These are phyloP conservation scores for Nemania sp. DNA, from an alignment of 2,329 filamentous ascomycete species.

Conservation along the genomic window DNA sequence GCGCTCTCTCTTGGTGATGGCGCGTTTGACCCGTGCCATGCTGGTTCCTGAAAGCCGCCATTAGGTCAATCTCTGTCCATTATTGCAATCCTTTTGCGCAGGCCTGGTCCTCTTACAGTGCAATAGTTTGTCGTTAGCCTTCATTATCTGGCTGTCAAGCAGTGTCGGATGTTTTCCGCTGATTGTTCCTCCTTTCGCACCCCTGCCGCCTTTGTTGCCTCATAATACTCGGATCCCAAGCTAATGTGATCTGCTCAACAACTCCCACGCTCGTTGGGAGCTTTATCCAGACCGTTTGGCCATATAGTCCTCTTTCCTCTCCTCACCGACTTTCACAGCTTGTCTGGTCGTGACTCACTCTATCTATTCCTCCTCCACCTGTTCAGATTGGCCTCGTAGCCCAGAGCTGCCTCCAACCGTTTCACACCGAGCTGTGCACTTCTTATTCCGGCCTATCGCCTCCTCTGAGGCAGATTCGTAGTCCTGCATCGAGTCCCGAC, in stretches of 20 bases:
- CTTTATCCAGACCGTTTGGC: constrained; percentile 45
- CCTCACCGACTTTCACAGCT: constrained; percentile 58
- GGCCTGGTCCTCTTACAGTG: constrained; percentile 38
- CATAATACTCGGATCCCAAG: constrained; percentile 45
- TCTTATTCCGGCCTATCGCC: constrained; percentile 46
- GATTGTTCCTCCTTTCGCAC: constrained; percentile 41
- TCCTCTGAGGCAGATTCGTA: constrained; percentile 27
- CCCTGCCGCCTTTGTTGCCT: constrained; percentile 43
- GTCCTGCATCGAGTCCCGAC: constrained; percentile 28
- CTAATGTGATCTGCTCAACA: constrained; percentile 50
- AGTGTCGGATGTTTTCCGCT: constrained; percentile 39
- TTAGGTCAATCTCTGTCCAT: constrained; percentile 23
- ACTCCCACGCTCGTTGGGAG: constrained; percentile 42
- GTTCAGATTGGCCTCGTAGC: constrained; percentile 47
- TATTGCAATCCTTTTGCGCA: constrained; percentile 41
- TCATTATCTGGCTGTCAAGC: constrained; percentile 46
- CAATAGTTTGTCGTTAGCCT: constrained; percentile 40
- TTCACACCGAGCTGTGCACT: constrained; percentile 47
- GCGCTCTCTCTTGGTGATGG: constrained; percentile 40
- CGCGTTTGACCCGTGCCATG: constrained; percentile 37
- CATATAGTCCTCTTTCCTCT: constrained; percentile 56
- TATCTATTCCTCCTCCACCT: constrained; percentile 49
- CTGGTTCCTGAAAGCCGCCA: constrained; percentile 37
- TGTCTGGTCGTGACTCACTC: constrained; percentile 55
- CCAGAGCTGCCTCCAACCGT: constrained; percentile 38